These are phyloP conservation scores for Parathielavia appendiculata DNA, from an alignment of 495 filamentous ascomycete species.

Conservation along the genomic window DNA sequence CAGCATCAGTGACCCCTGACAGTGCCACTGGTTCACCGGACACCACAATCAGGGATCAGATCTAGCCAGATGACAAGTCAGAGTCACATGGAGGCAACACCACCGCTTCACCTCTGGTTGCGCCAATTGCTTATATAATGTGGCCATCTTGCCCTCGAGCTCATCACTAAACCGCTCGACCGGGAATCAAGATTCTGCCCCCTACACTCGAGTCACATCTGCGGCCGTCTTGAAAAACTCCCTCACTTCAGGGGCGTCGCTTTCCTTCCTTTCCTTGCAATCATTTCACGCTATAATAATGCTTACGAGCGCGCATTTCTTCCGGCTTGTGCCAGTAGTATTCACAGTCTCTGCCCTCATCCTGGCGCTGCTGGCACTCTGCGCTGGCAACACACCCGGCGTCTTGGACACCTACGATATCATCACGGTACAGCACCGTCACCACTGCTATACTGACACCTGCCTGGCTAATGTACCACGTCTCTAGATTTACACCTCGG, in stretches of 20 bases:
- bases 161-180: no score
- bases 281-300: background rate
- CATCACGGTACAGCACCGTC: conserved; percentile 51
- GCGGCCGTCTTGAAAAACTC: no score
- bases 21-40: no score
- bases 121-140: no score
- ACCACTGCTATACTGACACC: background rate
- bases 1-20: no score
- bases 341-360: conserved; percentile 55
- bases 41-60: no score
- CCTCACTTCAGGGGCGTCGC: background rate
- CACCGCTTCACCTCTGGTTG: no score
- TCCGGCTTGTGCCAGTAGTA: background rate
- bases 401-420: conserved; percentile 61
- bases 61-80: no score
- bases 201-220: no score
- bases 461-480: background rate
- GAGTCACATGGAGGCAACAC: no score
- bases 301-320: background rate
- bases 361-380: conserved; percentile 62
- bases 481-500: conserved; percentile 58
- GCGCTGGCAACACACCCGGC: conserved; percentile 58
- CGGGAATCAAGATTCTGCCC: no score
- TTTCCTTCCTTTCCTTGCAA: background rate
- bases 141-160: no score